Percentiles rank a stretch among this genome's conserved stretches.
Evolutionary conservation across 2,329 filamentous ascomycete genomes (phyloP).

Genomic region (Pseudogymnoascus sp.): DNA sequence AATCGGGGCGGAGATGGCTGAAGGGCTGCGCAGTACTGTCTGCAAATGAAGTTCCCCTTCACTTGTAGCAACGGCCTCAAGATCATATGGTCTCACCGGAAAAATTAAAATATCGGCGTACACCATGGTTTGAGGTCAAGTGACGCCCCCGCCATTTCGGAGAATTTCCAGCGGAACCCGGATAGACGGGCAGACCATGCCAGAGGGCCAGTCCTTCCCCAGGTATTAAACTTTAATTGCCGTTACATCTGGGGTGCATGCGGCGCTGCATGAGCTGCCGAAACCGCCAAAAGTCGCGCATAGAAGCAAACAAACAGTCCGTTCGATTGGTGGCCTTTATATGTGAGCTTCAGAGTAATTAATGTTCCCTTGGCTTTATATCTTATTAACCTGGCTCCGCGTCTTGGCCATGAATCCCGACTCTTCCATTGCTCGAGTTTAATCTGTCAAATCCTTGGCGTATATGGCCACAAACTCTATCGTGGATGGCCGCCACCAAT

Average conservation of each 20-base stretch:
- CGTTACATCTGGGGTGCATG: not conserved
- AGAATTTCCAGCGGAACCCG: not conserved
- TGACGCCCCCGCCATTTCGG: conserved; percentile 2
- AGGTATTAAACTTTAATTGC: conserved; percentile 1
- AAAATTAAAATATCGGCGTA: not conserved
- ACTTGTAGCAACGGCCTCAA: not conserved
- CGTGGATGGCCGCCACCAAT: not conserved
- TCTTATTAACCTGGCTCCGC: not conserved
- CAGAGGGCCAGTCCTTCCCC: not conserved
- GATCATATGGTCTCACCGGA: not conserved
- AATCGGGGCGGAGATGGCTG: too few relatives aligned
- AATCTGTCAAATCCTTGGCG: not conserved
- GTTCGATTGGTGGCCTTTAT: conserved; percentile 5
- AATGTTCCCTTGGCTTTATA: not conserved
- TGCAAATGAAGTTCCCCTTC: not conserved
- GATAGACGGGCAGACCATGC: not conserved
- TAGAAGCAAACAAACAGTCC: not conserved
- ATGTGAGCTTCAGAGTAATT: not conserved
- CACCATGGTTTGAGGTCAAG: not conserved
- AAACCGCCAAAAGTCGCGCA: not conserved
- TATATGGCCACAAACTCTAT: not conserved
- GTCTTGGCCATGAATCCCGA: not conserved
- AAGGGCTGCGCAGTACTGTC: too few relatives aligned
- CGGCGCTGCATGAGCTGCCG: not conserved
- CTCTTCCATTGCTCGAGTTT: not conserved